Base-by-base conservation (phyloP, 257 asterid genomes). In the Osmanthus fragrans region DNA sequence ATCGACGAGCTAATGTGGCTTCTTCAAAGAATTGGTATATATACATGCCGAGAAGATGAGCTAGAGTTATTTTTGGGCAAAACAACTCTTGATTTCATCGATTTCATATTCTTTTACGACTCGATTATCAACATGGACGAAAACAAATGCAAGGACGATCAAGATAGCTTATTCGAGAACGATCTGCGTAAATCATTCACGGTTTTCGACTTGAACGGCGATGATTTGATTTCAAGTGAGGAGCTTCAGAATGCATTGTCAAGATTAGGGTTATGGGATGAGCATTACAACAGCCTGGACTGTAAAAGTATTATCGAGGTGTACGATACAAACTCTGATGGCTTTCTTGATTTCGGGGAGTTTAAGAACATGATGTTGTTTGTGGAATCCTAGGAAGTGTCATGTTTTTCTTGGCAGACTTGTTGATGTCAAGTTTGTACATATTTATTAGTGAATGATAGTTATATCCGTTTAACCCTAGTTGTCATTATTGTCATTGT, bases 301-400 rank as follows among this genome's bases (percentile, higher is more conserved):
- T 87, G 91, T 54, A 78, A 39, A 76, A 70, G 47, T 11, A 82
- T 90, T 89, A 86, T 90, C 66, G 73, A 77, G 0, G 84, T 70
- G 15, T 91, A 84, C 12, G 94, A 91, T 49, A 47, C 66, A 0
- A 89, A 91, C 79, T 83, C 84, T 0, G 93, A 91, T 80, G 96
- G 92, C 2, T 72, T 84, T 75, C 83, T 91, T 69, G 94, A 91
- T 81, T 88, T 86, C 42, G 87, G 87, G 73, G 96, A 89, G 85
- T 88, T 91, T 71, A 88, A 88, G 84, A 79, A 51, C 7, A 91
- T 91, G 92, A 89, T 91, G 92, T 37, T 80, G 73, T 54, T 39
- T 1, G 64, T 3, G 19, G 10, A 54, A 54, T 54, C 64, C 23
- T 51, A 51, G 23, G 9, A 51, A 51, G 60, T 4, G 60, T 4